phyloP scores from a whole-genome alignment of 139 green algal species.

The Chlorella sp. region DNA sequence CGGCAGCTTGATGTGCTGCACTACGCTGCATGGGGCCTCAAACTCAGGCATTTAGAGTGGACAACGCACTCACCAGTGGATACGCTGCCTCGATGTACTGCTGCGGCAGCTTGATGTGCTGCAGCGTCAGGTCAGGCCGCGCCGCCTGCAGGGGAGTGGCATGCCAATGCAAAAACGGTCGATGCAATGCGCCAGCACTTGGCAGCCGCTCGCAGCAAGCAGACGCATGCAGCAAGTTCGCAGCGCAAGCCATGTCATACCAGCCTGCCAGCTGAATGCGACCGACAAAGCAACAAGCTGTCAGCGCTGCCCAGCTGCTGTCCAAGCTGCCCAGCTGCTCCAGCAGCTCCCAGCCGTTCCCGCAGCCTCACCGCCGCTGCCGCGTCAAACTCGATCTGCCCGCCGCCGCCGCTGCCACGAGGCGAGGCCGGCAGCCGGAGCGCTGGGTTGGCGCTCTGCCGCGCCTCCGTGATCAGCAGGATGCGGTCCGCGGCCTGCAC shows the following conservation, averaged over 20 bases:
- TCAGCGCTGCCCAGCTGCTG: too few relatives aligned
- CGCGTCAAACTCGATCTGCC: constrained; percentile 1
- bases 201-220: too few relatives aligned
- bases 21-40: not conserved
- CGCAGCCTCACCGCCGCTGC: not conserved
- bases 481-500: constrained; percentile 79
- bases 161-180: too few relatives aligned
- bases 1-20: constrained; percentile 74
- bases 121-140: constrained; percentile 53
- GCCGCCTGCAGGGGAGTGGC: not conserved
- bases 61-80: constrained; percentile 48
- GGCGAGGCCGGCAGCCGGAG: constrained; percentile 7
- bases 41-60: not conserved
- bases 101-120: constrained; percentile 73
- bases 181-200: too few relatives aligned
- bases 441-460: constrained; percentile 41
- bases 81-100: constrained; percentile 74
- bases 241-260: too few relatives aligned
- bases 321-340: too few relatives aligned
- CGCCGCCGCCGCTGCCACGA: not conserved
- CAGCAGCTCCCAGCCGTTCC: too few relatives aligned
- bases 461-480: constrained; percentile 75
- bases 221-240: too few relatives aligned
- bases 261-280: too few relatives aligned
- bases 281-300: too few relatives aligned